A percentile compares a stretch with the other conserved stretches of the same genome.
Conservation (phyloP, 164 flowering plant species). For the Chloranthus sessilifolius region DNA sequence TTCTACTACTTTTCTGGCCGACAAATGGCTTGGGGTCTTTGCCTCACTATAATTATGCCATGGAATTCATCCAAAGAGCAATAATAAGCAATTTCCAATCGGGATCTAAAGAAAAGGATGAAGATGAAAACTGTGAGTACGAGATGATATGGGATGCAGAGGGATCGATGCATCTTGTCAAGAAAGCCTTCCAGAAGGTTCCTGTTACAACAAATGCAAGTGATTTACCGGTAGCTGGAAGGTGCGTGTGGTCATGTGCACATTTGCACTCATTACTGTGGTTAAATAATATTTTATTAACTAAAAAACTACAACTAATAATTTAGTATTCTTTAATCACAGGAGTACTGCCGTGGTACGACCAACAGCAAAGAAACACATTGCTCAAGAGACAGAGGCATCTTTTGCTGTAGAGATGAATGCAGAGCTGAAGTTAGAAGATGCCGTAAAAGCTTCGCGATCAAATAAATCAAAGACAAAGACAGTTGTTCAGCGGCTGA, state of each 20-base stretch:
- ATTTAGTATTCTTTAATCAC: conserved; percentile 3
- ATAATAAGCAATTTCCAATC: conserved; percentile 20
- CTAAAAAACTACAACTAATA: neutral
- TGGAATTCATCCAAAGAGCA: conserved; percentile 25
- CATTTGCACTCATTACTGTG: neutral
- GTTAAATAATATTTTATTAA: no score
- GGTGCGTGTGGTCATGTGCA: conserved; percentile 32
- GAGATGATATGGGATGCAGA: conserved; percentile 98
- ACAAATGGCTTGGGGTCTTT: conserved; percentile 30
- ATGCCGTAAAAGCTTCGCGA: conserved; percentile 23
- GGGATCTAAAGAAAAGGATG: conserved; percentile 63
- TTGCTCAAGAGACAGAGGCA: conserved; percentile 29
- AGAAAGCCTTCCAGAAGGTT: conserved; percentile 31
- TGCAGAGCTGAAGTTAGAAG: conserved; percentile 26
- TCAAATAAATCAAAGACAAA: conserved; percentile 39
- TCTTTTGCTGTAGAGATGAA: conserved; percentile 26
- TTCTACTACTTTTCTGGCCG: conserved; percentile 64
- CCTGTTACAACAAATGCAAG: conserved; percentile 18
- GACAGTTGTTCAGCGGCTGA: conserved; percentile 34
- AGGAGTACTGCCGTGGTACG: conserved; percentile 83
- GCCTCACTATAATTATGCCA: conserved; percentile 16
- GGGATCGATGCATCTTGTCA: conserved; percentile 83
- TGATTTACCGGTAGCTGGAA: conserved; percentile 38
- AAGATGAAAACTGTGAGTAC: conserved; percentile 72
- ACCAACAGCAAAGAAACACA: conserved; percentile 49